Conservation (phyloP, 2,329 filamentous ascomycete genomes). For the Colletotrichum neosansevieriae region DNA sequence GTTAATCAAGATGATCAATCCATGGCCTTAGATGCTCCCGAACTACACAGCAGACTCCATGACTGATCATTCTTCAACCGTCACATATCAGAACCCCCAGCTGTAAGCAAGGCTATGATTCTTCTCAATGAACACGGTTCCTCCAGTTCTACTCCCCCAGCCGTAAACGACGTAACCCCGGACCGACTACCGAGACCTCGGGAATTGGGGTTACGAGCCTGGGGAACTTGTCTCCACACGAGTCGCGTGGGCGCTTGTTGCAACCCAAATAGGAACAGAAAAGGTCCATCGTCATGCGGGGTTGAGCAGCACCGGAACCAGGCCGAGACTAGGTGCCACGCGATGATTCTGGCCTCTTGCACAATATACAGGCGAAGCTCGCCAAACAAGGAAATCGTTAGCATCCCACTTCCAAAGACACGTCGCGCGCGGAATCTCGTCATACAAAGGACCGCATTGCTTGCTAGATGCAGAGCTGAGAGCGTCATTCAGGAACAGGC, state of each 20-base stretch:
- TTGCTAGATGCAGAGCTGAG: background rate
- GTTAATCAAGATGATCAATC: background rate
- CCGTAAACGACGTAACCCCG: constrained; percentile 6
- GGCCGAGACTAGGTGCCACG: constrained; percentile 1
- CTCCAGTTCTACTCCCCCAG: background rate
- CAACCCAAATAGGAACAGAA: constrained; percentile 9
- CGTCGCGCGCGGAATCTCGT: background rate
- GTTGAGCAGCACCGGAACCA: constrained; percentile 33
- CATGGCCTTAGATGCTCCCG: background rate
- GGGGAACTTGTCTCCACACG: constrained; percentile 11
- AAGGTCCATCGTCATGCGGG: constrained; percentile 18
- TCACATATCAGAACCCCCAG: too few relatives aligned
- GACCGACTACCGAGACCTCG: background rate
- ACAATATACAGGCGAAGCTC: background rate
- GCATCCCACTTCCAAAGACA: constrained; percentile 6
- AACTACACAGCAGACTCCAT: too few relatives aligned
- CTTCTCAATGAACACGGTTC: background rate
- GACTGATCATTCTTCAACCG: too few relatives aligned
- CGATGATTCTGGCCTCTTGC: constrained; percentile 10
- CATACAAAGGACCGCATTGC: constrained; percentile 15
- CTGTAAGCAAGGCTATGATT: too few relatives aligned
- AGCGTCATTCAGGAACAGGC: background rate
- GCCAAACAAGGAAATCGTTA: constrained; percentile 23
- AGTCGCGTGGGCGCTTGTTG: constrained; percentile 19
- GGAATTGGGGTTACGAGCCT: background rate